These are phyloP conservation scores for Otatea glauca DNA, from an alignment of 176 grass and related monocot species.

Conservation along the genomic window DNA sequence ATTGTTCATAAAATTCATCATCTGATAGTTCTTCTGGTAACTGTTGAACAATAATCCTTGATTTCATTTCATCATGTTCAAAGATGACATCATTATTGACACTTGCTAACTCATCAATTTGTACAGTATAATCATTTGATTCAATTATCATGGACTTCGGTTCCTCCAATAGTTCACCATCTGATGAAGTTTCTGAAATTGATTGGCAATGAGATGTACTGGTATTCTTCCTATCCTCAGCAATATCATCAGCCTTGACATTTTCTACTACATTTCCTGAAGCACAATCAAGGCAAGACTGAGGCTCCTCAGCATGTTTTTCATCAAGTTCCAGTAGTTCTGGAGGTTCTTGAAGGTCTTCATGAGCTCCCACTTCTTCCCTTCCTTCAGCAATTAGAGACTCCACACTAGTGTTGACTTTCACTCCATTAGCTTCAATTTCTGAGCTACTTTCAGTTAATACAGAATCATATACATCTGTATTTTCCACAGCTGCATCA, in stretches of 20 bases:
- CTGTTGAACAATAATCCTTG: slow-evolving; percentile 46
- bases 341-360: slow-evolving; percentile 30
- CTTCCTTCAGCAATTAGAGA: slow-evolving; percentile 27
- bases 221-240: slow-evolving; percentile 25
- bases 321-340: not conserved
- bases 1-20: slow-evolving; percentile 52
- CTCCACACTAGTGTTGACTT: slow-evolving; percentile 20
- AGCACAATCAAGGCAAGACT: slow-evolving; percentile 27
- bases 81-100: slow-evolving; percentile 21
- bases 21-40: slow-evolving; percentile 53
- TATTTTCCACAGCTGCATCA: slow-evolving; percentile 19
- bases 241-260: slow-evolving; percentile 27
- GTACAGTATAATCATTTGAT: slow-evolving; percentile 34
- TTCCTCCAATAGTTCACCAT: slow-evolving; percentile 33
- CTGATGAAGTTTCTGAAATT: slow-evolving; percentile 49
- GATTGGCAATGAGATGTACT: slow-evolving; percentile 34
- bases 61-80: slow-evolving; percentile 40
- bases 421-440: slow-evolving; percentile 34
- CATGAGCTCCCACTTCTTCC: slow-evolving; percentile 31
- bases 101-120: slow-evolving; percentile 36
- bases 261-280: slow-evolving; percentile 30
- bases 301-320: slow-evolving; percentile 24
- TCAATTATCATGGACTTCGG: slow-evolving; percentile 40
- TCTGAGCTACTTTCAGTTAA: slow-evolving; percentile 33
- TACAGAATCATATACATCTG: slow-evolving; percentile 15